Evolutionary conservation across 371 early-diverging fungal genomes (phyloP), one percentile per base, ranked within the genome.

Genomic region (Dinochytrium kinnereticum): DNA sequence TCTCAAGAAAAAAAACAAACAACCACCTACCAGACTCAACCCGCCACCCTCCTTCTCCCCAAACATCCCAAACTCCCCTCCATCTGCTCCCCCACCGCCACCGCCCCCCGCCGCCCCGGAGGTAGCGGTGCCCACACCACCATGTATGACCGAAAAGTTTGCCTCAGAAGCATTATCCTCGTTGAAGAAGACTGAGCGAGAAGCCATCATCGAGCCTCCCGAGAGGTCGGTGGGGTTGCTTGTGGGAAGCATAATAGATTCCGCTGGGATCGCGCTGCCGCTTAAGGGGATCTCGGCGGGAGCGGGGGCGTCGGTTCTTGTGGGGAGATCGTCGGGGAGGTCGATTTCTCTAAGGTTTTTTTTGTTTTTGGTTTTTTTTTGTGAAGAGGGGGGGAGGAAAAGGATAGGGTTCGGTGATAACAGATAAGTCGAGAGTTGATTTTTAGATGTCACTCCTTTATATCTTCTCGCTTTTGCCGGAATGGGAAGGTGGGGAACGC

Each of bases 151-250:
- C 7, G 61, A 61, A 33, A 40, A 66, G 30, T 66, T 66, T n/a
- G 71, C 72, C 38, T 77, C 77, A 19, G 68, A 67, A 72, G 69
- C 59, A n/a, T 69, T 74, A 31, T 77, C 77, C 1, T 59, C 74
- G 19, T 71, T 72, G 49, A 77, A 24, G 34, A 72, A 72, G 17
- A 72, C 76, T 1, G 72, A 71, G 5, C 76, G 55, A 5, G 76
- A 68, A 59, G 64, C 53, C 37, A 72, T 50, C 51, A 69, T 61
- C 21, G 72, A 72, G 17, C 69, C 59, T 19, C 34, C n/a, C 7
- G 2, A 39, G 2, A 2, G 15, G n/a, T 30, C 66, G 26, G 44
- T 30, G 13, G 44, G 13, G 19, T 7, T 7, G 7, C 44, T 19
- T 38, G 38, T 5, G 5, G 66, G 66, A 10, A 66, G 66, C 66